phyloP scores from a whole-genome alignment of 768 basidiomycete species.

The Dacryopinax primogenitus region DNA sequence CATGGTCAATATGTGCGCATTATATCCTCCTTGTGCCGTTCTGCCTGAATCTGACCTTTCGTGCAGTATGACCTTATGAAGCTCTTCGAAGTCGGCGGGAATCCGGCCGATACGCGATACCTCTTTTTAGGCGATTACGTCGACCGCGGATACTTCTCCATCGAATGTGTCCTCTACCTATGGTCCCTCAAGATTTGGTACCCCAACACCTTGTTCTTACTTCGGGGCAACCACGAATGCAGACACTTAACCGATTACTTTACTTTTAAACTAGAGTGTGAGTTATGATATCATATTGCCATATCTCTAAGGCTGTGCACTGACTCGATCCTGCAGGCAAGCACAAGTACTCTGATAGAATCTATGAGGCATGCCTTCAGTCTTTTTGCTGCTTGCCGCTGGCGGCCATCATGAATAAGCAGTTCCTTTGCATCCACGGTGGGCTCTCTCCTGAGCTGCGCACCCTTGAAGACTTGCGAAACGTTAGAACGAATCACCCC shows the following conservation, averaged over 20 bases:
- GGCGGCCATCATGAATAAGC: constrained; percentile 98
- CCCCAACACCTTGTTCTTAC: constrained; percentile 87
- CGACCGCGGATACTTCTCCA: constrained; percentile 86
- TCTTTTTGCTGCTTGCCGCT: constrained; percentile 91
- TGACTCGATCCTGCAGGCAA: constrained; percentile 47
- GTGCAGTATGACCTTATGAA: constrained; percentile 85
- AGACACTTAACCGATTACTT: constrained; percentile 97
- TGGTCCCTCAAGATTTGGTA: constrained; percentile 99
- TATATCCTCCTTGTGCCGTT: constrained; percentile 17
- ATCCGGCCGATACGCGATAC: constrained; percentile 86
- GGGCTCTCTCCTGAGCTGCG: constrained; percentile 90
- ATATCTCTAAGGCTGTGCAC: constrained; percentile 11
- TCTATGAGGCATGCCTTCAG: constrained; percentile 97
- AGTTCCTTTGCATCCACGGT: constrained; percentile 96
- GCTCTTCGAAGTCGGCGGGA: constrained; percentile 85
- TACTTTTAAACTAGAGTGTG: constrained; percentile 97
- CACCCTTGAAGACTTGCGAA: constrained; percentile 87
- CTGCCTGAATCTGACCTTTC: constrained; percentile 14
- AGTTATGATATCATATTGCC: constrained; percentile 24
- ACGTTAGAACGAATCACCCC: constrained; percentile 37
- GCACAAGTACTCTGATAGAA: constrained; percentile 93
- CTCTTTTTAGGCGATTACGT: constrained; percentile 90
- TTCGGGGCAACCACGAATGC: constrained; percentile 98
- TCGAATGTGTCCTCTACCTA: constrained; percentile 95
- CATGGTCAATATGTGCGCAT: constrained; percentile 98